A percentile compares a stretch with the other conserved stretches of the same genome.
Evolutionary conservation across 164 flowering plant genomes (phyloP).

Genomic region (Dillenia suffruticosa): DNA sequence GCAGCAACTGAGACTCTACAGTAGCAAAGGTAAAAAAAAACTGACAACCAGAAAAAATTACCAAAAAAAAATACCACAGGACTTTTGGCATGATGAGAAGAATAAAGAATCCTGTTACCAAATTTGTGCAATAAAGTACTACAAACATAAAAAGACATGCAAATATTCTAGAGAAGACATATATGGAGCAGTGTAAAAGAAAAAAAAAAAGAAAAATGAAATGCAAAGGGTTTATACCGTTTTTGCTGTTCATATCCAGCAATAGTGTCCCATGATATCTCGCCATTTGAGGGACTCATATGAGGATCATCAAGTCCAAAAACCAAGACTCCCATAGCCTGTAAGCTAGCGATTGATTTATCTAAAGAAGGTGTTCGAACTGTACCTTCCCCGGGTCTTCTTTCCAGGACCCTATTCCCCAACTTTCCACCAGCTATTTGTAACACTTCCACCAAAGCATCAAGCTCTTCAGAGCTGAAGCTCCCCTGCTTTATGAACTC

Average conservation of each 20-base stretch:
- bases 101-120: no score
- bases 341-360: slow-evolving; percentile 57
- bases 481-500: slow-evolving; percentile 86
- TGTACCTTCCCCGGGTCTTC: slow-evolving; percentile 36
- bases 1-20: no score
- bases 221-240: slow-evolving; percentile 39
- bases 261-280: slow-evolving; percentile 84
- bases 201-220: no score
- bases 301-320: slow-evolving; percentile 62
- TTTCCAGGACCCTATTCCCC: slow-evolving; percentile 29
- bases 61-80: no score
- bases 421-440: slow-evolving; percentile 53
- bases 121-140: no score
- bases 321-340: slow-evolving; percentile 85
- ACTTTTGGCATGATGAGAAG: no score
- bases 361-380: slow-evolving; percentile 32
- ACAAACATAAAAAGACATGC: no score
- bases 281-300: slow-evolving; percentile 17
- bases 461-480: slow-evolving; percentile 71
- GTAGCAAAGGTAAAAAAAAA: no score
- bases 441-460: slow-evolving; percentile 69
- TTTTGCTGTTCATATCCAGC: slow-evolving; percentile 96
- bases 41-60: no score
- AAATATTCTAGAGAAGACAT: neutral
- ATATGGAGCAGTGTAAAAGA: no score